These are phyloP conservation scores for Aegilops longissima DNA, from an alignment of 176 grass and related monocot genomes.

Conservation along the genomic window DNA sequence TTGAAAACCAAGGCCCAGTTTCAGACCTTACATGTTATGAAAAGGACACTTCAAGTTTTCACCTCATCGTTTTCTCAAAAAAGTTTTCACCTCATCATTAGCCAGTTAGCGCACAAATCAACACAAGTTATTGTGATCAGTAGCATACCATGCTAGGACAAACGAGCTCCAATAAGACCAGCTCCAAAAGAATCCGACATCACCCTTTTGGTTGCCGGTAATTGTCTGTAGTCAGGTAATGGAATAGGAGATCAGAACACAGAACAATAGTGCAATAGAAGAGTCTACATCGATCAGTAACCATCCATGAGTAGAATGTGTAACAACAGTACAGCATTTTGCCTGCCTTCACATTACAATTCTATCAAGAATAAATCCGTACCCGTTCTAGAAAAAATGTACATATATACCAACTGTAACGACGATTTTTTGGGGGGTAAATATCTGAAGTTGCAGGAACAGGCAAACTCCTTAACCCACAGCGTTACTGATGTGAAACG, in stretches of 20 bases:
- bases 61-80: neutral
- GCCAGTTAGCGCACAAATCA: neutral
- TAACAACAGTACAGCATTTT: conserved; percentile 2
- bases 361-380: neutral
- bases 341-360: neutral
- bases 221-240: conserved; percentile 61
- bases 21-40: neutral
- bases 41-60: conserved; percentile 25
- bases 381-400: neutral
- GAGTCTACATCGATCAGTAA: neutral
- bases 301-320: neutral
- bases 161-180: conserved; percentile 99
- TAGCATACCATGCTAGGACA: conserved; percentile 73
- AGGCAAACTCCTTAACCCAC: conserved; percentile 3
- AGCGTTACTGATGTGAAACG: neutral
- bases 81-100: conserved; percentile 17
- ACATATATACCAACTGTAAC: neutral
- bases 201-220: conserved; percentile 54
- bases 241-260: neutral
- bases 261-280: neutral
- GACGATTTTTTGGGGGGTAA: neutral
- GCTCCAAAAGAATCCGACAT: conserved; percentile 92
- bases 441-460: neutral
- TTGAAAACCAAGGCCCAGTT: neutral
- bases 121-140: neutral